A percentile compares a stretch with the other conserved stretches of the same genome.
These are phyloP conservation scores for Beauveria varroae DNA, from an alignment of 2,329 filamentous ascomycete species.

Conservation along the genomic window DNA sequence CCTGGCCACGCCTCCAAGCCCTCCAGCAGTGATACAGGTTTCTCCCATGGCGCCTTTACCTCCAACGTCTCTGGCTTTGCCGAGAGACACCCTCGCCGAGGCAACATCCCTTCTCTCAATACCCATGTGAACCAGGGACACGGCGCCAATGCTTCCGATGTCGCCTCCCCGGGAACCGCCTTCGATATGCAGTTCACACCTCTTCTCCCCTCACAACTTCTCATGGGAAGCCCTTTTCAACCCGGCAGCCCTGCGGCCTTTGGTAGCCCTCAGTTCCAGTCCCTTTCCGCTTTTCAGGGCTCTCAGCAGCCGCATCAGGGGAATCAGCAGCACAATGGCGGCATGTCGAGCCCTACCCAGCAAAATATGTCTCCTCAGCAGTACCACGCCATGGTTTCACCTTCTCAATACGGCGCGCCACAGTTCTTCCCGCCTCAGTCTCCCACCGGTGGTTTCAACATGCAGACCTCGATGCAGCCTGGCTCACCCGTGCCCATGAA, in stretches of 20 bases:
- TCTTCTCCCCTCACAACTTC: slow-evolving; percentile 84
- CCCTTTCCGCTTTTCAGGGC: slow-evolving; percentile 64
- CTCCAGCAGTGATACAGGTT: slow-evolving; percentile 76
- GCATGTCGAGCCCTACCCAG: slow-evolving; percentile 67
- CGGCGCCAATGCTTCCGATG: slow-evolving; percentile 55
- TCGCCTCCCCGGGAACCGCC: slow-evolving; percentile 78
- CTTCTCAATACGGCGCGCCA: slow-evolving; percentile 72
- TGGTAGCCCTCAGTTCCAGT: slow-evolving; percentile 85
- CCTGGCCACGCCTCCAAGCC: slow-evolving; percentile 70
- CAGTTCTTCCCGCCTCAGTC: slow-evolving; percentile 88
- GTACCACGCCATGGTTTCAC: slow-evolving; percentile 80
- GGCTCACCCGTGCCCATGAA: slow-evolving; percentile 69
- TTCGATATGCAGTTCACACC: slow-evolving; percentile 99
- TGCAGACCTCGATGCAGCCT: slow-evolving; percentile 50
- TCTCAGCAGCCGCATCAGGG: slow-evolving; percentile 38
- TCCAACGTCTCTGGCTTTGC: slow-evolving; percentile 81
- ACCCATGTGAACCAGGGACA: slow-evolving; percentile 56
- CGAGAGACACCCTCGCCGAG: slow-evolving; percentile 76
- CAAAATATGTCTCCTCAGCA: slow-evolving; percentile 71
- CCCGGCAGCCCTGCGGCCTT: slow-evolving; percentile 88
- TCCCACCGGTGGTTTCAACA: slow-evolving; percentile 66
- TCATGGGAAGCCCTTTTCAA: slow-evolving; percentile 94
- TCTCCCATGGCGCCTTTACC: slow-evolving; percentile 86
- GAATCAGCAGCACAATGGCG: slow-evolving; percentile 50
- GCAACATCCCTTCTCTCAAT: slow-evolving; percentile 88